A percentile compares a stretch with the other conserved stretches of the same genome.
Evolutionary conservation across 1,139 yeast species (phyloP).

Genomic region (Hyphopichia buzzinii): DNA sequence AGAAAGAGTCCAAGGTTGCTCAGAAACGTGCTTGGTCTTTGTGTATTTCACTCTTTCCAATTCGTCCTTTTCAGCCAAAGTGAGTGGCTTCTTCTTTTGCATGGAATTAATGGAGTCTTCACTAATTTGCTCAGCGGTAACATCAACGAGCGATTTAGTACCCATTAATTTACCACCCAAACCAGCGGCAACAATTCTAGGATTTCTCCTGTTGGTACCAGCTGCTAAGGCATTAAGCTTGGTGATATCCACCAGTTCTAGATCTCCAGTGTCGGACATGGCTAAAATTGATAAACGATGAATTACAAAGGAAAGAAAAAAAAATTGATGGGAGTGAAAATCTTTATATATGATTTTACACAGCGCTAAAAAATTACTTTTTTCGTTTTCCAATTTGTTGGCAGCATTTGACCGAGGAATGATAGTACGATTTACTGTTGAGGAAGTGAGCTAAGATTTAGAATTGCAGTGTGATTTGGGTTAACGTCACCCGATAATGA

Average conservation of each 20-base stretch:
- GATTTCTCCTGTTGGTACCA: conserved; percentile 70
- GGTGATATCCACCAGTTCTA: conserved; percentile 64
- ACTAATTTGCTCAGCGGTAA: conserved; percentile 63
- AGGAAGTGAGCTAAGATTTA: too few species aligned
- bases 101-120: conserved; percentile 46
- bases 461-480: too few species aligned
- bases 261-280: conserved; percentile 1
- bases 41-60: conserved; percentile 48
- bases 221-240: conserved; percentile 86
- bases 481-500: too few species aligned
- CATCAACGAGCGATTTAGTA: conserved; percentile 64
- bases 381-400: too few species aligned
- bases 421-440: too few species aligned
- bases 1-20: conserved; percentile 80
- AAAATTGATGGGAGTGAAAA: too few species aligned
- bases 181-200: conserved; percentile 75
- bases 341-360: too few species aligned
- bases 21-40: conserved; percentile 71
- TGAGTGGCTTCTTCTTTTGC: conserved; percentile 3
- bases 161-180: conserved; percentile 80
- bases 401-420: too few species aligned
- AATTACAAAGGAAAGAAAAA: too few species aligned
- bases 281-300: too few species aligned
- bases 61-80: conserved; percentile 54
- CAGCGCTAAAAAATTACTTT: too few species aligned